Percentiles rank a stretch among this genome's conserved stretches.
phyloP scores from a whole-genome alignment of 768 basidiomycete species.

The Leccinum incarnatum region DNA sequence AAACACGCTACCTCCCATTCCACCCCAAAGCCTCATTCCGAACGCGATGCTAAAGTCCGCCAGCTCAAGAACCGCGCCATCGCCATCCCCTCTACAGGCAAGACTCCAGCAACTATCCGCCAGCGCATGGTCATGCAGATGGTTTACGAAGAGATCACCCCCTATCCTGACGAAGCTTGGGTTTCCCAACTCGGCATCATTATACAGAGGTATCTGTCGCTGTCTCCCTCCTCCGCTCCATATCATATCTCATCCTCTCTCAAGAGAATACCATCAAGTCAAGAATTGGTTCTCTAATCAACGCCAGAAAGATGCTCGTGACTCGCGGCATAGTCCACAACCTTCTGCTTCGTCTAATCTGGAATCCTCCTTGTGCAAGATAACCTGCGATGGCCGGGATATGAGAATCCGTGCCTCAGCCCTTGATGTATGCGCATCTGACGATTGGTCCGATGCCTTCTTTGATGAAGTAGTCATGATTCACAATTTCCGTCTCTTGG shows the following conservation, averaged over 20 bases:
- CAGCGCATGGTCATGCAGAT: constrained; percentile 59
- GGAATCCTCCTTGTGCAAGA: constrained; percentile 35
- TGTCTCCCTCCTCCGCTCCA: background rate
- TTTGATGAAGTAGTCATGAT: constrained; percentile 63
- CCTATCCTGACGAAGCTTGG: constrained; percentile 64
- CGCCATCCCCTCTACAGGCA: constrained; percentile 34
- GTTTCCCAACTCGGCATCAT: constrained; percentile 55
- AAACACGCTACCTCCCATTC: constrained; percentile 22
- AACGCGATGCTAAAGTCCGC: constrained; percentile 32
- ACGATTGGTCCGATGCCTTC: constrained; percentile 59
- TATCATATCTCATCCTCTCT: constrained; percentile 8
- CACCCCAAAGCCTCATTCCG: constrained; percentile 23
- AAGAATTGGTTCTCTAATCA: constrained; percentile 71
- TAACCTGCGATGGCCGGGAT: constrained; percentile 37
- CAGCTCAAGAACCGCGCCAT: constrained; percentile 32
- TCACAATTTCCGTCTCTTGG: constrained; percentile 45
- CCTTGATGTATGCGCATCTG: constrained; percentile 38
- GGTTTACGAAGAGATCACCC: constrained; percentile 64
- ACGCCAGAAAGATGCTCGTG: constrained; percentile 46
- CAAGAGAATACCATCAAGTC: constrained; percentile 56
- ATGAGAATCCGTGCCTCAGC: constrained; percentile 50
- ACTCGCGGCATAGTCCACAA: constrained; percentile 35
- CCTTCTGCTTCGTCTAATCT: constrained; percentile 32
- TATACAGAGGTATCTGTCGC: constrained; percentile 45
- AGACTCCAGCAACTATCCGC: constrained; percentile 51